Conservation (phyloP, 176 grass and related monocot genomes). For the Zea luxurians region DNA sequence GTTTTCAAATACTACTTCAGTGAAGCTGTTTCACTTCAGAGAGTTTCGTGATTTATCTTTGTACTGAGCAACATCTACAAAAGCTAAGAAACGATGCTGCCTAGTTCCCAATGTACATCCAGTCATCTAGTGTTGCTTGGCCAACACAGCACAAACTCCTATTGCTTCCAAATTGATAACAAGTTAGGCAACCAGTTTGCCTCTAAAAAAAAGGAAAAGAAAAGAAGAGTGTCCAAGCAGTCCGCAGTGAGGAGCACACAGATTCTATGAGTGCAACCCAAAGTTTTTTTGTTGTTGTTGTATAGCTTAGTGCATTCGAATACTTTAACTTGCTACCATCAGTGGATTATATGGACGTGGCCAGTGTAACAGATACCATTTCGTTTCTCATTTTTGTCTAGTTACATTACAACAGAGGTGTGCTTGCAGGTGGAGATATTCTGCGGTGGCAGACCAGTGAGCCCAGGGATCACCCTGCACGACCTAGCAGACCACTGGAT, state of each 20-base stretch:
- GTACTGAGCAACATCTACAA: not conserved
- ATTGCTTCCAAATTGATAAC: conserved; percentile 6
- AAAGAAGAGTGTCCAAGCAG: not conserved
- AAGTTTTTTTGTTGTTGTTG: not conserved
- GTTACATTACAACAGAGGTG: not conserved
- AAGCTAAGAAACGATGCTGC: not conserved
- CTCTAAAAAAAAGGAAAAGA: not conserved
- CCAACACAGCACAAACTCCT: not conserved
- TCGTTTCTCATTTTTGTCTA: conserved; percentile 5
- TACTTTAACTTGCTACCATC: not conserved
- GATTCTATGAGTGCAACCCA: not conserved
- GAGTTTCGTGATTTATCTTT: conserved; percentile 20
- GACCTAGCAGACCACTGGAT: conserved; percentile 42
- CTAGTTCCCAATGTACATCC: not conserved
- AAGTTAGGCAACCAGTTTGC: not conserved
- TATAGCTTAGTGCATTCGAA: not conserved
- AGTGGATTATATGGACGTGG: not conserved
- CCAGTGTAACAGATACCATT: not conserved
- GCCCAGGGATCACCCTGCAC: conserved; percentile 35
- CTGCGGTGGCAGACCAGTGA: conserved; percentile 39
- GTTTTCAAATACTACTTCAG: not conserved
- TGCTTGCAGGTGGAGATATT: conserved; percentile 50
- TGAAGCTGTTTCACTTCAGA: not conserved
- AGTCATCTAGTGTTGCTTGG: not conserved
- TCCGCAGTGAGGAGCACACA: not conserved